Conservation (phyloP, 2,329 filamentous ascomycete species). For the Colletotrichum lindemuthianum region DNA sequence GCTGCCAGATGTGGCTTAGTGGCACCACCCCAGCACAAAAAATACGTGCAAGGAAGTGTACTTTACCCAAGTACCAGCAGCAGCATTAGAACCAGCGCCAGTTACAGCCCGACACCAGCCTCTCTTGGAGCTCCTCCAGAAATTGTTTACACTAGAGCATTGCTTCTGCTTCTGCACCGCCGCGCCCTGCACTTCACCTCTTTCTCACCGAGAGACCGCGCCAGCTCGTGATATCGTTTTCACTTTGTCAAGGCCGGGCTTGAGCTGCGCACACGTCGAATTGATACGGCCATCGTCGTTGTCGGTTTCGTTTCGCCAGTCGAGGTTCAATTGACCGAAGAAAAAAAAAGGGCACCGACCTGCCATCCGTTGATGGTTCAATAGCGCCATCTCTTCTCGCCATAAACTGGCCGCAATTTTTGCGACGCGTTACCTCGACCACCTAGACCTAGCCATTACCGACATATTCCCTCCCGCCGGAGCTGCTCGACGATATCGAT, state of each 20-base stretch:
- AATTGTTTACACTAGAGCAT: slow-evolving; percentile 42
- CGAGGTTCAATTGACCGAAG: slow-evolving; percentile 18
- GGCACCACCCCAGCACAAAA: slow-evolving; percentile 44
- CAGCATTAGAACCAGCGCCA: no score
- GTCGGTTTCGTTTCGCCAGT: background rate
- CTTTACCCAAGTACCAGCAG: slow-evolving; percentile 37
- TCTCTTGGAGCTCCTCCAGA: slow-evolving; percentile 43
- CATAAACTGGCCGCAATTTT: slow-evolving; percentile 35
- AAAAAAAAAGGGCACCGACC: background rate
- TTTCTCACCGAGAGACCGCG: slow-evolving; percentile 22
- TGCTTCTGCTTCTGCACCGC: background rate
- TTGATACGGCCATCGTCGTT: background rate
- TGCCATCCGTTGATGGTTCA: slow-evolving; percentile 44
- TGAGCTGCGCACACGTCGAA: slow-evolving; percentile 24
- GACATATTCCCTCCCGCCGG: slow-evolving; percentile 12
- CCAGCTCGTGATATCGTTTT: slow-evolving; percentile 25
- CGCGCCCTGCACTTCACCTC: slow-evolving; percentile 31
- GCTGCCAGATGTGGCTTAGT: slow-evolving; percentile 48
- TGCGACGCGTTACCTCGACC: slow-evolving; percentile 34
- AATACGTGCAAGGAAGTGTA: slow-evolving; percentile 44
- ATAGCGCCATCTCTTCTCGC: slow-evolving; percentile 37
- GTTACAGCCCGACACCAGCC: no score
- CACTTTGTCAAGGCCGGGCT: slow-evolving; percentile 6
- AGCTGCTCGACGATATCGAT: slow-evolving; percentile 34
- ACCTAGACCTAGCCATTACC: slow-evolving; percentile 1